phyloP scores from a whole-genome alignment of 305 asterid genomes.

The Rubia occidens region DNA sequence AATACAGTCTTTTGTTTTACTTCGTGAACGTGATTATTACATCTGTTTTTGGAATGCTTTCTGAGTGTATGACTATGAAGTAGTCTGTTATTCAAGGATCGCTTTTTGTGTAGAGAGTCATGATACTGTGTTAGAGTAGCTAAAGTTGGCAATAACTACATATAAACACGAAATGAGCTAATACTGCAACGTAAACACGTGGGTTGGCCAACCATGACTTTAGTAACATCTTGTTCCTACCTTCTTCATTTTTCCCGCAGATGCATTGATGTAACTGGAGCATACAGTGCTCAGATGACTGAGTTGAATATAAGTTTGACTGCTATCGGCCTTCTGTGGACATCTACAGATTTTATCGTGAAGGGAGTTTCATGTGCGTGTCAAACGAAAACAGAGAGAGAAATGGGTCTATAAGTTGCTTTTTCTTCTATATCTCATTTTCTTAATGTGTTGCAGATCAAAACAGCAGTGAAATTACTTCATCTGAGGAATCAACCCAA shows the following conservation, averaged over 20 bases:
- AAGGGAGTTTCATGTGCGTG: constrained; percentile 50
- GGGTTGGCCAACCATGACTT: background rate
- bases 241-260: constrained; percentile 35
- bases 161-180: background rate
- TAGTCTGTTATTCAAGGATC: background rate
- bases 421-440: constrained; percentile 2
- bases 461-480: constrained; percentile 33
- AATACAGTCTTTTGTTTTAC: background rate
- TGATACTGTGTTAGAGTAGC: background rate
- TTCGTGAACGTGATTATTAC: background rate
- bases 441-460: constrained; percentile 37
- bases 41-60: background rate
- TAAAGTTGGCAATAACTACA: background rate
- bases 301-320: constrained; percentile 93
- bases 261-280: constrained; percentile 94
- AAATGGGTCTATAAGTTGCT: constrained; percentile 36
- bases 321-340: constrained; percentile 92
- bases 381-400: constrained; percentile 44
- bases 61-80: background rate
- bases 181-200: background rate
- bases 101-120: background rate
- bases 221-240: background rate
- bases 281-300: constrained; percentile 84
- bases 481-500: constrained; percentile 31
- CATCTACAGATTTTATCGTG: constrained; percentile 82